Evolutionary conservation across 306 rosid genomes (phyloP).

Genomic region (Aeschynomene evenia): DNA sequence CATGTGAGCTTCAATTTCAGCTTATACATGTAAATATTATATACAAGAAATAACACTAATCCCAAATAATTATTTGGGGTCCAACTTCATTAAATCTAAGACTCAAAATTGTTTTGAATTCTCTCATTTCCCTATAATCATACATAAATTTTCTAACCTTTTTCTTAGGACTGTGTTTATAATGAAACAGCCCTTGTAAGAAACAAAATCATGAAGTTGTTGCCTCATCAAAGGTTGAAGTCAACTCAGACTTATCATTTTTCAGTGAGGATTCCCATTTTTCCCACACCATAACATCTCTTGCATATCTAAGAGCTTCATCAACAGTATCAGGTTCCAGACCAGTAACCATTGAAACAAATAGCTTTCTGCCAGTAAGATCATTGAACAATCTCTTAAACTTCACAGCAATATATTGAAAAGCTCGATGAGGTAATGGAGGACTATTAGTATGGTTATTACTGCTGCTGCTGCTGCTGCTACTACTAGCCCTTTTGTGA

Average conservation of each 20-base stretch:
- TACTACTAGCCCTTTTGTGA: slow-evolving; percentile 22
- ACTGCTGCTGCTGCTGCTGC: slow-evolving; percentile 23
- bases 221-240: slow-evolving; percentile 49
- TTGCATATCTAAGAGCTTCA: slow-evolving; percentile 69
- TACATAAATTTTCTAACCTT: background rate
- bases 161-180: background rate
- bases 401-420: slow-evolving; percentile 66
- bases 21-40: too few species aligned
- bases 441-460: slow-evolving; percentile 34
- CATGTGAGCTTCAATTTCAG: background rate
- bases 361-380: slow-evolving; percentile 55
- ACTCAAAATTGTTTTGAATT: background rate
- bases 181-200: background rate
- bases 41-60: background rate
- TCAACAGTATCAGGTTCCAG: slow-evolving; percentile 60
- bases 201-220: slow-evolving; percentile 23
- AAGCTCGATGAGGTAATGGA: slow-evolving; percentile 54
- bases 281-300: slow-evolving; percentile 55
- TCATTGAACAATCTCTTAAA: slow-evolving; percentile 58
- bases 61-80: background rate
- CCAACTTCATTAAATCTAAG: slow-evolving; percentile 16
- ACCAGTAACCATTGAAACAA: slow-evolving; percentile 58
- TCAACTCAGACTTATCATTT: slow-evolving; percentile 35
- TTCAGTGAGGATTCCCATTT: slow-evolving; percentile 41
- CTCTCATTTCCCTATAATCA: background rate